Conservation (phyloP, 306 rosid genomes). For the Styphnolobium japonicum region DNA sequence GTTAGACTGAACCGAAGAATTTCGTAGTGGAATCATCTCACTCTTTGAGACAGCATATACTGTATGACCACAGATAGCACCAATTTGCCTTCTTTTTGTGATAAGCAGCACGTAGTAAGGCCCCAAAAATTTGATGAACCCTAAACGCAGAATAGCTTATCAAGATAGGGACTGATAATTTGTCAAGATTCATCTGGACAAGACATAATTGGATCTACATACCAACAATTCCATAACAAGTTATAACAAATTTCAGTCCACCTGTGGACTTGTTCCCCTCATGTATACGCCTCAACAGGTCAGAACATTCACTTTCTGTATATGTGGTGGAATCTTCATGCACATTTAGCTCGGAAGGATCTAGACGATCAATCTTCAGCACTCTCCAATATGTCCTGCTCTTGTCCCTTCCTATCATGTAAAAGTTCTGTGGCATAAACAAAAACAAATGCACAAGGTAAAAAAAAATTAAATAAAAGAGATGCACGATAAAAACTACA, state of each 20-base stretch:
- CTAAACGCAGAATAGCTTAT: constrained; percentile 38
- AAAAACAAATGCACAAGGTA: constrained; percentile 6
- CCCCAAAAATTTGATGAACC: constrained; percentile 88
- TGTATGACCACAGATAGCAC: constrained; percentile 80
- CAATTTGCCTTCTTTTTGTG: constrained; percentile 91
- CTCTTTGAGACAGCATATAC: constrained; percentile 83
- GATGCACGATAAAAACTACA: constrained; percentile 1
- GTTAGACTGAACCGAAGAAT: constrained; percentile 66
- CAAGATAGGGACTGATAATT: constrained; percentile 15
- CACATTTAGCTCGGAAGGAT: constrained; percentile 68
- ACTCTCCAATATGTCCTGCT: constrained; percentile 84
- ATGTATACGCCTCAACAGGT: constrained; percentile 80
- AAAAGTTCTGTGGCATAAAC: constrained; percentile 66
- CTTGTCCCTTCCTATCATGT: constrained; percentile 96
- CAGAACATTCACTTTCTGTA: constrained; percentile 81
- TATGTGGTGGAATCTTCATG: constrained; percentile 81
- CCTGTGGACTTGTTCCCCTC: constrained; percentile 93
- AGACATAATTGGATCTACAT: constrained; percentile 27
- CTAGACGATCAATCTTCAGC: constrained; percentile 81
- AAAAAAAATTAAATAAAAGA: constrained; percentile 14
- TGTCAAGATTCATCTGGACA: constrained; percentile 9
- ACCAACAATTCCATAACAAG: constrained; percentile 97
- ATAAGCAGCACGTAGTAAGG: constrained; percentile 94
- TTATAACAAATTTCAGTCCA: constrained; percentile 86
- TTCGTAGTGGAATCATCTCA: constrained; percentile 86